A percentile compares a stretch with the other conserved stretches of the same genome.
These are phyloP conservation scores for Mycena leptocephala DNA, from an alignment of 768 basidiomycete genomes.

Conservation along the genomic window DNA sequence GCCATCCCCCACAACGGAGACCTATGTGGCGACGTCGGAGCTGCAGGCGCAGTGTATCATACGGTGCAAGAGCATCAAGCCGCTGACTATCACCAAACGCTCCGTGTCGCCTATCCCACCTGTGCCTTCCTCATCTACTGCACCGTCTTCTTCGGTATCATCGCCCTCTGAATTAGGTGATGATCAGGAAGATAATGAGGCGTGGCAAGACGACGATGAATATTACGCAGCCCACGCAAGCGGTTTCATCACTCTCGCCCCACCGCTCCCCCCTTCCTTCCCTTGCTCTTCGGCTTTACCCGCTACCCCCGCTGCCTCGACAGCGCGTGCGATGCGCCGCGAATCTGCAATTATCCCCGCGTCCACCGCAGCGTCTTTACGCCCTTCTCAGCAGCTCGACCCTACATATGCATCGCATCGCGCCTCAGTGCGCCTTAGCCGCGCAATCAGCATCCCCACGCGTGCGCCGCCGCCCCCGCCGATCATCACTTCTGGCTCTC, in stretches of 20 bases:
- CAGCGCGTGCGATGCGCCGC: background rate
- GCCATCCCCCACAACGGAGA: too few relatives aligned
- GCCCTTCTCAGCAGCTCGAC: background rate
- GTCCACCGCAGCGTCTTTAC: background rate
- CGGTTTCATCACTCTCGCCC: slow-evolving; percentile 21
- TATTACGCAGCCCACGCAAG: slow-evolving; percentile 23
- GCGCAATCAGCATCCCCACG: background rate
- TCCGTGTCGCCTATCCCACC: too few relatives aligned
- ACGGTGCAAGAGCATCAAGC: slow-evolving; percentile 32
- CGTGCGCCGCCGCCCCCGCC: slow-evolving; percentile 17
- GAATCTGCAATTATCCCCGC: slow-evolving; percentile 16
- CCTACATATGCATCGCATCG: background rate
- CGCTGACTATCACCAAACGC: slow-evolving; percentile 23
- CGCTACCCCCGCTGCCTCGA: too few relatives aligned
- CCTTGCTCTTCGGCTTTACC: too few relatives aligned
- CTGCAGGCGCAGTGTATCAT: too few relatives aligned
- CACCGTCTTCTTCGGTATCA: background rate
- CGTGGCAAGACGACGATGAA: slow-evolving; percentile 19
- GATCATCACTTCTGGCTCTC: background rate
- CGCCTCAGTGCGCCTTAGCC: background rate
- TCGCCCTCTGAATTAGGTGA: background rate
- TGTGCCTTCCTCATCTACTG: background rate
- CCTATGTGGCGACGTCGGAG: too few relatives aligned
- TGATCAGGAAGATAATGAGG: background rate
- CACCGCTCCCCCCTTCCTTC: slow-evolving; percentile 6